phyloP scores from a whole-genome alignment of 2,329 filamentous ascomycete species.

The Epichloe uncinata region DNA sequence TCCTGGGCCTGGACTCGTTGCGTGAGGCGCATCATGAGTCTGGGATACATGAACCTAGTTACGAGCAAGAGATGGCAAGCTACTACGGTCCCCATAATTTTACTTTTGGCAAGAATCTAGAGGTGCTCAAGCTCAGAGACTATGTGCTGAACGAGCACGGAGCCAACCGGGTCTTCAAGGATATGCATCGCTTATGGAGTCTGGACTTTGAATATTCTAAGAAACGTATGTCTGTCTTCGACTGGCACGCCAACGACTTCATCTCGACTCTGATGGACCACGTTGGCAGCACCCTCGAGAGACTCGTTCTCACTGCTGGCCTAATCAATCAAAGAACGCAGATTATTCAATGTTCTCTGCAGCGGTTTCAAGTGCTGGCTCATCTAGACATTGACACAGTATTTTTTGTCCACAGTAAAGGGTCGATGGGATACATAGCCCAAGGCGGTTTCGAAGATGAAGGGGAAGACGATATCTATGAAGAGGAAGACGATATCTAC shows the following conservation, averaged over 20 bases:
- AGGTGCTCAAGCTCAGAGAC: not conserved
- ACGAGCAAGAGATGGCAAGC: not conserved
- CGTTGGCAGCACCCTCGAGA: not conserved
- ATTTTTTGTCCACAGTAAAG: not conserved
- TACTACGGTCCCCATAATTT: no score
- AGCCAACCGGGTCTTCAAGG: not conserved
- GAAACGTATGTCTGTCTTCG: not conserved
- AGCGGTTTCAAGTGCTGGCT: not conserved
- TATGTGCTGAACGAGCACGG: not conserved
- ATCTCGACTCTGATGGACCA: not conserved
- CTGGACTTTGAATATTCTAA: not conserved
- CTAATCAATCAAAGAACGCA: not conserved
- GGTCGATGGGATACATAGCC: no score
- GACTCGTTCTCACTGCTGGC: not conserved
- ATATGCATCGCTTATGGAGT: not conserved
- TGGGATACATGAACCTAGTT: not conserved
- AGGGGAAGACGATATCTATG: no score
- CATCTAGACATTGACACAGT: not conserved
- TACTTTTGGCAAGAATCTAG: not conserved
- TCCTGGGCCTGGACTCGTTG: not conserved
- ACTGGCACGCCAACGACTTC: not conserved
- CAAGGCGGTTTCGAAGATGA: no score
- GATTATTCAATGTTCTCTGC: not conserved
- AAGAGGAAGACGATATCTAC: no score
- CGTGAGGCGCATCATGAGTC: not conserved